Evolutionary conservation across 768 basidiomycete genomes (phyloP).

Genomic region (Naganishia antarctica): DNA sequence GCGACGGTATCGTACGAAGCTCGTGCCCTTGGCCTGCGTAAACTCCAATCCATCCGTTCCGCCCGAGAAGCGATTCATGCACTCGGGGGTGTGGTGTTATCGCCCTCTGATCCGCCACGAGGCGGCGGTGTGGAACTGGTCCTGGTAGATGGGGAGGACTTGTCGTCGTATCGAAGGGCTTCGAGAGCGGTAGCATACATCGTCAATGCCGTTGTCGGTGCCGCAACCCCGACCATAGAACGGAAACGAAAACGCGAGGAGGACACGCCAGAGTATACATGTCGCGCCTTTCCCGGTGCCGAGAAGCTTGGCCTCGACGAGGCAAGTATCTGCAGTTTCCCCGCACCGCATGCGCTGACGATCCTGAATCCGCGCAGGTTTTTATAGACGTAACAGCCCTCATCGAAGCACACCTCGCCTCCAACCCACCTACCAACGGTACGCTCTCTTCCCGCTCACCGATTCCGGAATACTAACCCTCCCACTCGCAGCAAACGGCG

Average conservation of each 20-base stretch:
- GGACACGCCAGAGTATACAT: not conserved
- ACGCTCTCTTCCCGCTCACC: not conserved
- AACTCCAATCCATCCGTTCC: conserved; percentile 27
- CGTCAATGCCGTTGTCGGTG: conserved; percentile 16
- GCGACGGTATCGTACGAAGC: conserved; percentile 34
- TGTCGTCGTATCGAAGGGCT: conserved; percentile 28
- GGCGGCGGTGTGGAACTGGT: conserved; percentile 10
- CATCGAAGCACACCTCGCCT: conserved; percentile 23
- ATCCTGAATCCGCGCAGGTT: conserved; percentile 11
- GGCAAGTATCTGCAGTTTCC: conserved; percentile 2
- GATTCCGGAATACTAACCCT: not conserved
- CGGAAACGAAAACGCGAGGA: not conserved
- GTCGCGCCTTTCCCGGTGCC: conserved; percentile 5
- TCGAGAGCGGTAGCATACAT: conserved; percentile 24
- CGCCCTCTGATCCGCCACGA: no score
- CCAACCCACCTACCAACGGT: not conserved
- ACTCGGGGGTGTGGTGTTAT: not conserved
- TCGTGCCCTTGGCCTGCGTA: conserved; percentile 28
- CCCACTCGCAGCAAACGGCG: not conserved
- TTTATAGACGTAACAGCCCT: conserved; percentile 31
- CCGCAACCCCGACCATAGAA: no score
- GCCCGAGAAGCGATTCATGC: conserved; percentile 8
- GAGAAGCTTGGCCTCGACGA: conserved; percentile 38
- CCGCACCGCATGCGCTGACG: not conserved
- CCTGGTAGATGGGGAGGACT: conserved; percentile 33